These are phyloP conservation scores for Nicotiana obtusifolia DNA, from an alignment of 257 asterid genomes.

Conservation along the genomic window DNA sequence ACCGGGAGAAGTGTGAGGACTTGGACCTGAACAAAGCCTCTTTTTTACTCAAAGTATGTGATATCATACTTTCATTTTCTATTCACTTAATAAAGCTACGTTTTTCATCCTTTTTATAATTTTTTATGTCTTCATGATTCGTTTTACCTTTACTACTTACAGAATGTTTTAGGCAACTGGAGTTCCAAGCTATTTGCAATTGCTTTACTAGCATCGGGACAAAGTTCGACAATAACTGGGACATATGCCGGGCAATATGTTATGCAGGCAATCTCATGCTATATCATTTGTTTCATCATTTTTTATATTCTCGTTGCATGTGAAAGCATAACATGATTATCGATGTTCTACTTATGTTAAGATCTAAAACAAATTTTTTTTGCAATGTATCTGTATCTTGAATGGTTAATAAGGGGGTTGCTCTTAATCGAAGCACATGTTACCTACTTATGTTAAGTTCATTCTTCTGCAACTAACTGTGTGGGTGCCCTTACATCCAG, in stretches of 20 bases:
- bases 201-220: conserved; percentile 96
- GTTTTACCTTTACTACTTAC: background rate
- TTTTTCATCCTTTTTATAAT: background rate
- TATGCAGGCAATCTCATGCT: conserved; percentile 61
- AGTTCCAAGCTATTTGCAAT: conserved; percentile 92
- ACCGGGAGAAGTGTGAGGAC: conserved; percentile 62
- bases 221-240: conserved; percentile 96
- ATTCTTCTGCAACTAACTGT: background rate
- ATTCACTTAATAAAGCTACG: background rate
- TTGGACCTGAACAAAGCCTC: conserved; percentile 91
- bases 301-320: background rate
- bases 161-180: conserved; percentile 91
- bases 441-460: background rate
- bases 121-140: background rate
- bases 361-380: background rate
- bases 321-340: background rate
- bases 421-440: background rate
- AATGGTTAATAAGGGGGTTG: background rate
- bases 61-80: background rate
- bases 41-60: conserved; percentile 58
- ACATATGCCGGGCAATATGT: conserved; percentile 97
- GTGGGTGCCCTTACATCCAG: too few species aligned
- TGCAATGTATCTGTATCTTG: background rate
- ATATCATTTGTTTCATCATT: background rate
- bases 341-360: background rate